A percentile compares a stretch with the other conserved stretches of the same genome.
Evolutionary conservation across 176 grass and related monocot species (phyloP).

Genomic region (Aegilops tauschii): DNA sequence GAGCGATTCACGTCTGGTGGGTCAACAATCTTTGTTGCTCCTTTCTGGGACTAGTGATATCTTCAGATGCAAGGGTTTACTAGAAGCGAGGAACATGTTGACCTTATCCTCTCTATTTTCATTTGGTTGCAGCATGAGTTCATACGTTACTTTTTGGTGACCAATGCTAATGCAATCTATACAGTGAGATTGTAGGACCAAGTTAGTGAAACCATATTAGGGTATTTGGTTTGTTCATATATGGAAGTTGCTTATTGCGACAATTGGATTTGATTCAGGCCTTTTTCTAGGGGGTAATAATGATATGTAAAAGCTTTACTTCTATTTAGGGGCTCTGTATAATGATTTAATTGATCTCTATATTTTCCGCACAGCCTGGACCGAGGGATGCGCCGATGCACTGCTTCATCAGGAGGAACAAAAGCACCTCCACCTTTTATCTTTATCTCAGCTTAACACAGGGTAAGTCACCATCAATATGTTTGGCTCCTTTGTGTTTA

Average conservation of each 20-base stretch:
- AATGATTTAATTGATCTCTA: background rate
- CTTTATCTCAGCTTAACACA: slow-evolving; percentile 76
- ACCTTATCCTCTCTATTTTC: background rate
- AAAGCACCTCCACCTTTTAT: slow-evolving; percentile 79
- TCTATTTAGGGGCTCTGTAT: background rate
- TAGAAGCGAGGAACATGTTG: background rate
- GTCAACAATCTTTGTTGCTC: background rate
- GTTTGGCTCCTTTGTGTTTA: background rate
- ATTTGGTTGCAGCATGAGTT: background rate
- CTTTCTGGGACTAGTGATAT: background rate
- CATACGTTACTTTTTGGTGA: slow-evolving; percentile 2
- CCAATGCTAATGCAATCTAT: background rate
- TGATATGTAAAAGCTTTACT: slow-evolving; percentile 22
- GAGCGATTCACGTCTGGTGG: background rate
- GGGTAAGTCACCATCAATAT: slow-evolving; percentile 41
- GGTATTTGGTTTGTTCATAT: background rate
- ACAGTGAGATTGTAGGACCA: slow-evolving; percentile 9
- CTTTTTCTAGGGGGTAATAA: background rate
- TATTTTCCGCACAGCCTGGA: slow-evolving; percentile 55
- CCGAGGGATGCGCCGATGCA: slow-evolving; percentile 78
- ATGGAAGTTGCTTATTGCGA: background rate
- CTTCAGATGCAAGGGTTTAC: background rate
- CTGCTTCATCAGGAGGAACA: slow-evolving; percentile 93
- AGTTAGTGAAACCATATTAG: background rate
- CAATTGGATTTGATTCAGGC: background rate